Evolutionary conservation across 2,329 filamentous ascomycete species (phyloP).

Genomic region (Tricladium varicosporioides): DNA sequence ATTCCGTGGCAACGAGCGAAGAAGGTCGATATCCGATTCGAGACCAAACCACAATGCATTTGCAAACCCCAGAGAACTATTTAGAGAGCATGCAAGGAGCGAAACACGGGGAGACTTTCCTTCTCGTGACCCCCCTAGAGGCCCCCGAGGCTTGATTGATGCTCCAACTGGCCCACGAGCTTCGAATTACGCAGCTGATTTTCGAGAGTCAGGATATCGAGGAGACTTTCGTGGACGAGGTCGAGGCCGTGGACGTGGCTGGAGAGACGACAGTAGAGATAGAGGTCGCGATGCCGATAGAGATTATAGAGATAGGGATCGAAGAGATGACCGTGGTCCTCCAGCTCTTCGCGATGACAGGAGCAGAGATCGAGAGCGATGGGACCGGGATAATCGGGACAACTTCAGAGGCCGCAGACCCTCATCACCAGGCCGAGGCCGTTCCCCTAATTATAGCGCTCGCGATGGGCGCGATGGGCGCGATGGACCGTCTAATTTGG

Average conservation of each 20-base stretch:
- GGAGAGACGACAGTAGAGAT: conserved; percentile 61
- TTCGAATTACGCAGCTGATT: conserved; percentile 64
- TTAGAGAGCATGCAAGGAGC: conserved; percentile 45
- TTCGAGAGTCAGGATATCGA: conserved; percentile 55
- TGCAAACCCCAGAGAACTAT: conserved; percentile 55
- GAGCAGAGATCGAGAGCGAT: conserved; percentile 51
- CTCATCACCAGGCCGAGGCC: conserved; percentile 60
- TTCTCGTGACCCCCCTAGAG: conserved; percentile 73
- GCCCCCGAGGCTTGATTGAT: conserved; percentile 72
- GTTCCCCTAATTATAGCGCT: conserved; percentile 65
- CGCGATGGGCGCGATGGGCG: conserved; percentile 38
- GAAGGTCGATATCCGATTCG: conserved; percentile 29
- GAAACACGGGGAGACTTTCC: conserved; percentile 36
- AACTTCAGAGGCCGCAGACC: conserved; percentile 56
- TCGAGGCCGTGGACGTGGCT: conserved; percentile 52
- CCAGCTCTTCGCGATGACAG: conserved; percentile 56
- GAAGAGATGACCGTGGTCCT: conserved; percentile 46
- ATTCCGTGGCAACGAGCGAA: conserved; percentile 29
- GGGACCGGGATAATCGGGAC: conserved; percentile 50
- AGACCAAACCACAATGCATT: conserved; percentile 50
- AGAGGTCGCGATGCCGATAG: conserved; percentile 43
- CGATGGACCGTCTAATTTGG: conserved; percentile 60
- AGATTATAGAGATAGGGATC: conserved; percentile 51
- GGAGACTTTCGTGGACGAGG: conserved; percentile 49
- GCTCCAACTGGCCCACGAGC: conserved; percentile 65